A percentile compares a stretch with the other conserved stretches of the same genome.
Conservation (phyloP, 1,139 yeast genomes). For the Wickerhamomyces sp. region DNA sequence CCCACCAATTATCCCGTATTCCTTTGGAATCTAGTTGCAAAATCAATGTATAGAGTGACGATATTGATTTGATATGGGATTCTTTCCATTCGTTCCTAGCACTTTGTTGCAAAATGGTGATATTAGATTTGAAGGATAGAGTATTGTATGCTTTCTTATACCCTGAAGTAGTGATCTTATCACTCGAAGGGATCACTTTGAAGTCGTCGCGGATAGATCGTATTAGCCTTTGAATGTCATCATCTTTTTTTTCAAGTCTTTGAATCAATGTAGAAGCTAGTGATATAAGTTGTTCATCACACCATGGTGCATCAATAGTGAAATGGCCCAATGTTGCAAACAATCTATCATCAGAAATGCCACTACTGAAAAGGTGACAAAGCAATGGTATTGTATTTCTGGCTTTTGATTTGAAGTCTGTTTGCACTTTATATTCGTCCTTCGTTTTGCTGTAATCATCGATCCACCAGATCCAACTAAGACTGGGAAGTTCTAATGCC, state of each 20-base stretch:
- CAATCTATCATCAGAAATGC: background rate
- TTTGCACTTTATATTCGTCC: conserved; percentile 10
- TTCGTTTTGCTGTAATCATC: conserved; percentile 14
- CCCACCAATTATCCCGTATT: conserved; percentile 35
- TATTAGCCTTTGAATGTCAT: conserved; percentile 2
- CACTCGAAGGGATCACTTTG: background rate
- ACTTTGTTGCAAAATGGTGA: background rate
- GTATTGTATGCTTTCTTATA: conserved; percentile 10
- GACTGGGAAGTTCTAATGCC: conserved; percentile 6
- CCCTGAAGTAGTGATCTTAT: conserved; percentile 17
- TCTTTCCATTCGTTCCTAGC: conserved; percentile 30
- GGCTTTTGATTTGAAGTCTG: conserved; percentile 8
- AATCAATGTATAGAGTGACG: conserved; percentile 32
- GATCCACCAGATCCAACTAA: conserved; percentile 19
- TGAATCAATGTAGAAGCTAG: conserved; percentile 4
- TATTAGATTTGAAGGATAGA: conserved; percentile 2
- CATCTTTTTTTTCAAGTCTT: background rate
- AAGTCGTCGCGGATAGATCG: conserved; percentile 5
- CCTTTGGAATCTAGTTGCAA: conserved; percentile 14
- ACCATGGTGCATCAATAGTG: conserved; percentile 16
- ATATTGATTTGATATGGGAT: conserved; percentile 19
- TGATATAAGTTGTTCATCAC: conserved; percentile 4
- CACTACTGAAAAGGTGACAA: conserved; percentile 1
- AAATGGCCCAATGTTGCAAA: conserved; percentile 2
- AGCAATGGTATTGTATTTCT: conserved; percentile 1